Conservation (phyloP, 176 grass and related monocot species). For the Puya raimondii region DNA sequence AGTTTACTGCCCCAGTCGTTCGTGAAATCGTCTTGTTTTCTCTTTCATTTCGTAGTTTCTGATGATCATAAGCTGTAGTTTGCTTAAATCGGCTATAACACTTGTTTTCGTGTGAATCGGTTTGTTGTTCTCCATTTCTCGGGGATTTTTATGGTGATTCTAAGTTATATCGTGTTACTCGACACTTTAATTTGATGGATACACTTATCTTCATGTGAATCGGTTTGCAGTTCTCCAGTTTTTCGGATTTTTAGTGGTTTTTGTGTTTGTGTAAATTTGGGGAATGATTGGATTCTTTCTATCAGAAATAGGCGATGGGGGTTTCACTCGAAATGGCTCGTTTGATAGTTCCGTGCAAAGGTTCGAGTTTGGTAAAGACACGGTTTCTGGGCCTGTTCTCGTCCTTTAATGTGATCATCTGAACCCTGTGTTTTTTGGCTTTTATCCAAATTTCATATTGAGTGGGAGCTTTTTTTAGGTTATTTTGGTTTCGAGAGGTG, state of each 20-base stretch:
- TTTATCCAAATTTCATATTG: background rate
- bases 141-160: background rate
- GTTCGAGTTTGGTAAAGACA: conserved; percentile 63
- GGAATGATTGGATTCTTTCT: conserved; percentile 33
- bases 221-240: background rate
- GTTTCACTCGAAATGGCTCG: conserved; percentile 55
- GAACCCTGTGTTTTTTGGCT: conserved; percentile 1
- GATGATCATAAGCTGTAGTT: too few relatives aligned
- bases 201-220: background rate
- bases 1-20: too few relatives aligned
- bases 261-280: conserved; percentile 8
- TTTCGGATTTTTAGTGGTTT: background rate
- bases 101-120: background rate
- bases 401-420: conserved; percentile 85
- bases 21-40: background rate
- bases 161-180: too few relatives aligned
- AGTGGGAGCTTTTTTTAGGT: background rate
- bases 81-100: background rate
- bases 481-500: background rate
- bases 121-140: background rate
- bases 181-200: background rate
- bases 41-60: background rate
- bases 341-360: conserved; percentile 71
- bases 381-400: conserved; percentile 79
- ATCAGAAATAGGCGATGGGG: conserved; percentile 29